Percentiles rank a stretch among this genome's conserved stretches.
Conservation (phyloP, 192 early-diverging fungal species). For the Umbelopsis ramanniana region DNA sequence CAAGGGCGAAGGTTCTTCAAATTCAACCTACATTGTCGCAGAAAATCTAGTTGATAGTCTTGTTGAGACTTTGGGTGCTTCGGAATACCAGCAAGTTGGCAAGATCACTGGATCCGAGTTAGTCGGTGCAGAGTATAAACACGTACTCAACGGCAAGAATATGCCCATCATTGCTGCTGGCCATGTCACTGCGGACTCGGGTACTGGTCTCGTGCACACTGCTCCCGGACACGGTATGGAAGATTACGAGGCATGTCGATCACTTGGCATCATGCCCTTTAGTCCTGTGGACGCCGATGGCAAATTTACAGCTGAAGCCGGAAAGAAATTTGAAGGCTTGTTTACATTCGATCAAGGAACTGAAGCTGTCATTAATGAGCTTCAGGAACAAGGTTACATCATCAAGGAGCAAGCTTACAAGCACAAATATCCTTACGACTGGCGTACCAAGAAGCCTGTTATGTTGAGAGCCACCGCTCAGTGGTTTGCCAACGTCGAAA, state of each 20-base stretch:
- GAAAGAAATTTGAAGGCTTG: constrained; percentile 61
- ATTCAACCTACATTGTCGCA: constrained; percentile 45
- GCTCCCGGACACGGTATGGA: constrained; percentile 85
- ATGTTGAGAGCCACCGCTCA: constrained; percentile 82
- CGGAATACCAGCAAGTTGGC: constrained; percentile 21
- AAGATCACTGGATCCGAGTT: constrained; percentile 49
- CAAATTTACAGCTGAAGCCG: constrained; percentile 68
- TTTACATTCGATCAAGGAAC: constrained; percentile 64
- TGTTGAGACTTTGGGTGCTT: constrained; percentile 30
- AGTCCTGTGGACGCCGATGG: constrained; percentile 79
- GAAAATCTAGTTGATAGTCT: constrained; percentile 50
- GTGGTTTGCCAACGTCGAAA: constrained; percentile 79
- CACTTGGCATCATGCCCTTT: constrained; percentile 59
- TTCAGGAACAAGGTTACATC: constrained; percentile 44
- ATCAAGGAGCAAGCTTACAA: constrained; percentile 56
- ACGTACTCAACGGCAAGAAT: constrained; percentile 50
- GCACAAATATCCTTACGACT: constrained; percentile 86
- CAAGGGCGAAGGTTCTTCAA: constrained; percentile 16
- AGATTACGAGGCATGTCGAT: constrained; percentile 71
- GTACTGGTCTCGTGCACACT: constrained; percentile 82
- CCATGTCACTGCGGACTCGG: constrained; percentile 73
- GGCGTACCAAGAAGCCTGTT: constrained; percentile 81
- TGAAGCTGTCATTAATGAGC: constrained; percentile 55
- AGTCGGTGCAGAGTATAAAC: constrained; percentile 58
- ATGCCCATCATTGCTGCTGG: constrained; percentile 64